A percentile compares a stretch with the other conserved stretches of the same genome.
Conservation (phyloP, 306 rosid genomes). For the Inga oerstediana region DNA sequence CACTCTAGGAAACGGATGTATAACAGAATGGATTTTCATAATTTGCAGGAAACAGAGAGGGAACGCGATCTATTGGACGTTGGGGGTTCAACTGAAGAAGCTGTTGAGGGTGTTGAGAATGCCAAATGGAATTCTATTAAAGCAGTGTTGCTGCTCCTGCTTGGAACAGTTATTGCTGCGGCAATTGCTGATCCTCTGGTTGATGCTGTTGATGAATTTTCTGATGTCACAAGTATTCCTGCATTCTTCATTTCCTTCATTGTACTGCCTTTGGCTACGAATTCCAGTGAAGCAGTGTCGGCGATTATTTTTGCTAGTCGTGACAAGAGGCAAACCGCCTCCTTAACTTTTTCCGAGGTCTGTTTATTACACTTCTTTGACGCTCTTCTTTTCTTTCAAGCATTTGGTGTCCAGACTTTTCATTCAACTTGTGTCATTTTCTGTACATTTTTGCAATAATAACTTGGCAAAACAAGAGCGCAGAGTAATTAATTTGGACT, state of each 20-base stretch:
- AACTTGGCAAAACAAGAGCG: background rate
- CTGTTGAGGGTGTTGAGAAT: constrained; percentile 42
- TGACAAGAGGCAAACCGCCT: constrained; percentile 71
- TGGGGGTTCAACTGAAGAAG: constrained; percentile 53
- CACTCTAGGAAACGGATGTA: background rate
- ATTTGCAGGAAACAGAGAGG: constrained; percentile 66
- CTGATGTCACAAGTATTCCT: constrained; percentile 82
- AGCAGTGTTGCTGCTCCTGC: constrained; percentile 62
- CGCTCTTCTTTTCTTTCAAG: background rate
- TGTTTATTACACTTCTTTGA: constrained; percentile 38
- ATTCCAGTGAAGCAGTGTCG: constrained; percentile 89
- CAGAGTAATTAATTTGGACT: background rate
- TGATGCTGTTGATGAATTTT: constrained; percentile 83
- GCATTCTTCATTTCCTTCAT: constrained; percentile 95
- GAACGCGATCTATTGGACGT: constrained; percentile 71
- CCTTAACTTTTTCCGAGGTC: constrained; percentile 93
- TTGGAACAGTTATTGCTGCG: constrained; percentile 80
- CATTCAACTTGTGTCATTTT: background rate
- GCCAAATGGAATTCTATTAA: constrained; percentile 47
- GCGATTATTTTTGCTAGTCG: constrained; percentile 91
- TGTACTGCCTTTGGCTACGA: constrained; percentile 81
- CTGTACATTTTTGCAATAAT: background rate
- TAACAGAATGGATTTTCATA: constrained; percentile 23
- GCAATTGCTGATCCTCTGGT: constrained; percentile 86
- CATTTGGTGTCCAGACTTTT: constrained; percentile 1